Base-by-base conservation (phyloP, 2,329 filamentous ascomycete species). In the Grosmannia huntii region DNA sequence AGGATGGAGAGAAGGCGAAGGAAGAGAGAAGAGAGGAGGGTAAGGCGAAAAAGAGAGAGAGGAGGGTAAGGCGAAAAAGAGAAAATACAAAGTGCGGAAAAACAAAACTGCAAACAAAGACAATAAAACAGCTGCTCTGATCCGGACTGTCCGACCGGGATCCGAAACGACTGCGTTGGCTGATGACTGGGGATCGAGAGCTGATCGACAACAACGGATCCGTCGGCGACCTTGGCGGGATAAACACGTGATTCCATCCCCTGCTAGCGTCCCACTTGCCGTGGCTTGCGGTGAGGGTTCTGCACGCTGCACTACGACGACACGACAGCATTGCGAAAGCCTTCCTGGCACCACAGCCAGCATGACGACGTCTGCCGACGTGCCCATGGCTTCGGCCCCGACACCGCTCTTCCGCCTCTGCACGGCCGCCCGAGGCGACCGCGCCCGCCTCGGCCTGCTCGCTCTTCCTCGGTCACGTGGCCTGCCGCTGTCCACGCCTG, bases 401-500 rank as follows among this genome's bases (percentile, higher is more conserved):
- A 27, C 56, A 49, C 60, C 57, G 9, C 28, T 62, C 14, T 63
- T 63, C 55, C 61, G 60, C 36, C 44, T 63, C 25, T 52, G 60
- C 14, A 14, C 38, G 16, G 4, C 38, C 46, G 21, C 28, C 28
- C 5, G 28, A 28, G 28, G 28, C 58, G 73, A 69, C 25, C 59
- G 73, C 25, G 81, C 87, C 41, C 81, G 90, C 56, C 72, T 92
- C 10, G 90, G 88, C 4, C 77, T 75, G 56, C 72, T 97, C 27
- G 72, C 76, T 5, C 69, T 94, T 6, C 76, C 70, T 65, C 83
- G 72, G 49, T 38, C 53, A 16, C 53, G 53, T 25, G 79, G 87
- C 60, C 81, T 77, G 61, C 71, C 78, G n/a, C 77, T 96, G 62
- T 75, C 87, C 23, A 99, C 94, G 33, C 94, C 94, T 50, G 86